Percentiles rank a stretch among this genome's conserved stretches.
These are phyloP conservation scores for sorghum (Sorghum bicolor) DNA, from an alignment of 176 grass and related monocot species.

Conservation along the genomic window Sorghum_bicolor_NCBIv3 NC_012871.2:72462001-72462500, in stretches of 20 bases:
- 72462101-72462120: not conserved
- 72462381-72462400: not conserved
- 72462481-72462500: not conserved
- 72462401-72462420: not conserved
- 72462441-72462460: not conserved
- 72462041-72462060: not conserved
- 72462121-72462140: not conserved
- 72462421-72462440: not conserved
- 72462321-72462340: not conserved
- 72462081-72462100: not conserved
- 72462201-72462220: not conserved
- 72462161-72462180: not conserved
- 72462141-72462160: not conserved
- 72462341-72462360: not conserved
- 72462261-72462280: not conserved
- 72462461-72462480: not conserved
- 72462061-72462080: not conserved
- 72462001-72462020: not conserved
- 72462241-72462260: not conserved
- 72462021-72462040: not conserved
- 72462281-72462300: not conserved
- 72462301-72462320: not conserved
- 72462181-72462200: constrained; percentile 1
- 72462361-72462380: not conserved
- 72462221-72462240: not conserved